Base-by-base conservation (phyloP, 2,329 filamentous ascomycete species). In the Apiospora marii region DNA sequence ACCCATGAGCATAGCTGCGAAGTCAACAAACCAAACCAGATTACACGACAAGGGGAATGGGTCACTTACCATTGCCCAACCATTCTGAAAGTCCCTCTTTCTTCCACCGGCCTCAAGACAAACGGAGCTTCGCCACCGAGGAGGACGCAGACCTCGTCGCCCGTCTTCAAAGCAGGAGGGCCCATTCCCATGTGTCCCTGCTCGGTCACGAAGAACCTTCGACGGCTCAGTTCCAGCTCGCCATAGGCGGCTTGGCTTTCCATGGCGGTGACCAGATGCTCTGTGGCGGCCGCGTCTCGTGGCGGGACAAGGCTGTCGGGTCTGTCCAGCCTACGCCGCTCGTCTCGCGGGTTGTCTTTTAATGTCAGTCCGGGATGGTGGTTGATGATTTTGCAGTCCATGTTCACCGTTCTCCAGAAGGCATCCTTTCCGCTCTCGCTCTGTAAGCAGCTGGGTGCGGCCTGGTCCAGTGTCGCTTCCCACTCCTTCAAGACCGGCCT, bases 21-120 rank as follows among this genome's bases (percentile, higher is more conserved):
- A 51, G 48, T 51, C 24, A 51, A 27, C 48, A 51, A 51, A 51
- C 1, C 48, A 51, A 1, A 3, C n/a, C 48, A 51, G n/a, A n/a
- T n/a, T n/a, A n/a, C n/a, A n/a, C n/a, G n/a, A n/a, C n/a, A n/a
- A n/a, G n/a, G n/a, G n/a, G n/a, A n/a, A n/a, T n/a, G n/a, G n/a
- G n/a, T n/a, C n/a, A n/a, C n/a, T 51, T 51, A 51, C 48, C 48
- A 51, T 24, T 51, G 48, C n/a, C 48, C 48, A 51, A 51, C 48
- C n/a, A 51, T n/a, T 24, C 13, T 51, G 48, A 51, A 51, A 51
- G 48, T 27, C 8, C n/a, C n/a, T 51, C n/a, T 27, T 51, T 51
- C 48, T 51, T n/a, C 48, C 8, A 51, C 48, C n/a, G n/a, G 48
- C 48, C 48, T 51, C 48, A 51, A 24, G 48, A 27, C 48, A 51